phyloP scores from a whole-genome alignment of 148 eudicot genomes.

The Rhododendron griersonianum region DNA sequence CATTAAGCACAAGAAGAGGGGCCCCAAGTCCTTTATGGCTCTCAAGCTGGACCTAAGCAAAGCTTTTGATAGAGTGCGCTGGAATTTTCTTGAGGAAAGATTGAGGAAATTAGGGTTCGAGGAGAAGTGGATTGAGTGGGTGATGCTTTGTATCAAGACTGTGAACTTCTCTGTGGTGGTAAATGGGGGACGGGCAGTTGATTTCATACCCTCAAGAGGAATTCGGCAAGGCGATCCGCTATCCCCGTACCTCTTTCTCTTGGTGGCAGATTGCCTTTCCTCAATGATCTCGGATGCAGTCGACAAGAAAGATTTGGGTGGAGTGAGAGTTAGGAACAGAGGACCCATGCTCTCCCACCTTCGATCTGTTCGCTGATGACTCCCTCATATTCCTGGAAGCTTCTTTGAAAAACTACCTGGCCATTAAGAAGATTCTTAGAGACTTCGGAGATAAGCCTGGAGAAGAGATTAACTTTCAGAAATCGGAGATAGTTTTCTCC shows the following conservation, averaged over 20 bases:
- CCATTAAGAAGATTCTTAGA: no score
- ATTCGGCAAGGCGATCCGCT: background rate
- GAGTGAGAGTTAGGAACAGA: no score
- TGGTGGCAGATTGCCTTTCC: background rate
- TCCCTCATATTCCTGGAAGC: background rate
- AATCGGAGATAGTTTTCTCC: background rate
- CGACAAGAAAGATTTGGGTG: no score
- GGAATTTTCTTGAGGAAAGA: background rate
- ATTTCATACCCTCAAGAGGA: background rate
- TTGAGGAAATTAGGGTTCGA: background rate
- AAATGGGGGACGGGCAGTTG: background rate
- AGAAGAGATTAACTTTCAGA: no score
- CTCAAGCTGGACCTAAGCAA: background rate
- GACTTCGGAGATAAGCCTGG: background rate
- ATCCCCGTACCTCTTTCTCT: background rate
- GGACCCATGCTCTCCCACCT: background rate
- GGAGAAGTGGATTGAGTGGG: background rate
- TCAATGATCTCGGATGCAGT: no score
- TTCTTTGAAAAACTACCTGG: no score
- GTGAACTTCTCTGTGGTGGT: background rate
- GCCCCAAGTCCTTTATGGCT: background rate
- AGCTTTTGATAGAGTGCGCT: background rate
- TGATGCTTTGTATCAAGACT: background rate
- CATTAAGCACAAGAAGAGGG: background rate
- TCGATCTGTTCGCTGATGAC: background rate